These are phyloP conservation scores for Pseudonectria buxi DNA, from an alignment of 2,329 filamentous ascomycete genomes.

Conservation along the genomic window DNA sequence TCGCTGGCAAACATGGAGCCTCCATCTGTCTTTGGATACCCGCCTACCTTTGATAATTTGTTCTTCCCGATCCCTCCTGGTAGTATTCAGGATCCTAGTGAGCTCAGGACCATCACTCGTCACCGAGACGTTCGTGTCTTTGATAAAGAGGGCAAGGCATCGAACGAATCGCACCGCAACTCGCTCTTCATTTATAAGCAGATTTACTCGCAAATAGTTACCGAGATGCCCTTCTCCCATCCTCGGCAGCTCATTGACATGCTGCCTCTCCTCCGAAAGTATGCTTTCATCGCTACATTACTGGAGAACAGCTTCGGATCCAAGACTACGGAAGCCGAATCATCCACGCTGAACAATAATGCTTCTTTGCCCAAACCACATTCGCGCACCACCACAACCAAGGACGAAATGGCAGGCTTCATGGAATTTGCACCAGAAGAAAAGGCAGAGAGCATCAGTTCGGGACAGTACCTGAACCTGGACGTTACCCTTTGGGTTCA, in stretches of 20 bases:
- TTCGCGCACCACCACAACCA: conserved; percentile 20
- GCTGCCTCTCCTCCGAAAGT: conserved; percentile 69
- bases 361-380: not conserved
- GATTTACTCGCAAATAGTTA: conserved; percentile 62
- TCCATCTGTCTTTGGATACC: conserved; percentile 26
- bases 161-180: conserved; percentile 43
- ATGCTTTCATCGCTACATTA: conserved; percentile 61
- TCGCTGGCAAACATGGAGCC: conserved; percentile 45
- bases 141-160: conserved; percentile 21
- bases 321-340: conserved; percentile 19
- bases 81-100: conserved; percentile 47
- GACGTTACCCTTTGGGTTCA: conserved; percentile 49
- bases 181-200: conserved; percentile 65
- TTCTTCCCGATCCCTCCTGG: conserved; percentile 48
- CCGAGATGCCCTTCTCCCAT: conserved; percentile 68
- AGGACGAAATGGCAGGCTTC: conserved; percentile 28
- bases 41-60: conserved; percentile 50
- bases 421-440: conserved; percentile 11
- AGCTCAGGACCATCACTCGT: conserved; percentile 48
- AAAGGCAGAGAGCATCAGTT: not conserved
- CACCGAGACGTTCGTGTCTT: conserved; percentile 40
- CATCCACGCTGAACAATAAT: conserved; percentile 3
- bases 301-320: conserved; percentile 54
- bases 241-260: conserved; percentile 68
- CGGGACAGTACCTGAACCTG: conserved; percentile 26